Evolutionary conservation across 345 rosid genomes (phyloP), one percentile per base, ranked within the genome.

Genomic region (Moricandia arvensis): DNA sequence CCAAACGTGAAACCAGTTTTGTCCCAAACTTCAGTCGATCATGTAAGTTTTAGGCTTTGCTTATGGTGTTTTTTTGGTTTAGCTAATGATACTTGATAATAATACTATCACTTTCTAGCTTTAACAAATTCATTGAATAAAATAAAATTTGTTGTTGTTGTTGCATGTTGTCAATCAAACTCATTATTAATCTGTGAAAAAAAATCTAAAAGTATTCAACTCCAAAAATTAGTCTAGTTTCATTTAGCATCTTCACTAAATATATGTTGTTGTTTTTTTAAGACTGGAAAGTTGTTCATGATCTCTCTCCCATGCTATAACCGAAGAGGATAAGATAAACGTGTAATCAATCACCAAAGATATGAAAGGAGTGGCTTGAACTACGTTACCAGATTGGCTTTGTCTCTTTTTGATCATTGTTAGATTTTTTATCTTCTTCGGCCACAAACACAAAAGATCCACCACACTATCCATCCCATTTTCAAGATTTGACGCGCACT

Each of bases 341-440:
- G 34, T 49, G 37, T 43, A 72, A 63, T 64, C 34, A 73, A 45
- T 66, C 43, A 55, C 63, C 34, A 30, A 75, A 75, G 62, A 68
- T 75, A 68, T 51, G 73, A 30, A 68, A 75, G 31, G 53, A 60
- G 57, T 75, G 74, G 79, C 12, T 60, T 34, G 17, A 49, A 59
- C 53, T 45, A 55, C 53, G 4, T 34, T 59, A 59, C 33, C 66
- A 38, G 34, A 37, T 73, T 57, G 59, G 58, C 35, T 58, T 30
- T 74, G 33, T 53, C 30, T 63, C 63, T 64, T 60, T 31, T 31
- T 24, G 29, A 55, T 55, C 24, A 55, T 24, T 55, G 13, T 24
- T 55, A 55, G 3, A 4, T 17, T 5, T 11, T 54, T 21, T 31
- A 16, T 72, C 34, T 62, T 4, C 49, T 55, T 30, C 45, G 53